Evolutionary conservation across 78 protist genomes (phyloP).

Genomic region (Dictyostelium intermedium): DNA sequence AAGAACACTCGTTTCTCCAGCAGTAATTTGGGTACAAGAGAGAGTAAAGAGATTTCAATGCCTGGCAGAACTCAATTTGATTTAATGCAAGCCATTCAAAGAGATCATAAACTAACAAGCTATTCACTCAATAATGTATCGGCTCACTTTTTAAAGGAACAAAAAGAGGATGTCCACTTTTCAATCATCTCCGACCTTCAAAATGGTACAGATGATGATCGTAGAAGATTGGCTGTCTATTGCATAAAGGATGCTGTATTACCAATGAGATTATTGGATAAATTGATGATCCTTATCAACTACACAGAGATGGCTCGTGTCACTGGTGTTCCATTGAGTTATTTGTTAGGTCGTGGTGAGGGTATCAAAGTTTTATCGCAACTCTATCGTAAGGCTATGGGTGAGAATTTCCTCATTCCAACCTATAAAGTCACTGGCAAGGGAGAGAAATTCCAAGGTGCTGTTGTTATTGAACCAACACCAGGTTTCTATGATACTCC

Average conservation of each 20-base stretch:
- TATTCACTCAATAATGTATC: conserved; percentile 98
- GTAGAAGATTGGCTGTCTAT: conserved; percentile 99
- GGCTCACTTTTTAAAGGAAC: conserved; percentile 97
- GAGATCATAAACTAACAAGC: conserved; percentile 77
- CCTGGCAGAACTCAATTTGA: conserved; percentile 82
- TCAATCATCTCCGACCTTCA: conserved; percentile 97
- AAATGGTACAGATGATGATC: conserved; percentile 94
- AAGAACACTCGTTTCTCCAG: conserved; percentile 82
- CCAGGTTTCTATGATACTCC: conserved; percentile 95
- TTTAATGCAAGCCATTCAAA: conserved; percentile 83
- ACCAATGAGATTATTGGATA: conserved; percentile 96
- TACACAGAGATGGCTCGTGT: conserved; percentile 99
- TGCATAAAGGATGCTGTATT: conserved; percentile 99
- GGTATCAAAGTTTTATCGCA: conserved; percentile 98
- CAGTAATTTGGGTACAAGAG: conserved; percentile 95
- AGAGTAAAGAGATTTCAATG: conserved; percentile 88
- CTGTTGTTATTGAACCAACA: conserved; percentile 92
- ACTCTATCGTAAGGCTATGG: conserved; percentile 94
- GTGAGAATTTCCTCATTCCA: conserved; percentile 90
- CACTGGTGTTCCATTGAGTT: conserved; percentile 98
- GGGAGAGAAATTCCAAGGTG: conserved; percentile 92
- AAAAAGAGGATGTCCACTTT: conserved; percentile 99
- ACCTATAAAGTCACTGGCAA: background rate
- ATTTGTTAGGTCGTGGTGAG: conserved; percentile 98
- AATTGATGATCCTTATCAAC: conserved; percentile 97